Conservation (phyloP, 1,139 yeast genomes). For the Blastobotrys persicus region DNA sequence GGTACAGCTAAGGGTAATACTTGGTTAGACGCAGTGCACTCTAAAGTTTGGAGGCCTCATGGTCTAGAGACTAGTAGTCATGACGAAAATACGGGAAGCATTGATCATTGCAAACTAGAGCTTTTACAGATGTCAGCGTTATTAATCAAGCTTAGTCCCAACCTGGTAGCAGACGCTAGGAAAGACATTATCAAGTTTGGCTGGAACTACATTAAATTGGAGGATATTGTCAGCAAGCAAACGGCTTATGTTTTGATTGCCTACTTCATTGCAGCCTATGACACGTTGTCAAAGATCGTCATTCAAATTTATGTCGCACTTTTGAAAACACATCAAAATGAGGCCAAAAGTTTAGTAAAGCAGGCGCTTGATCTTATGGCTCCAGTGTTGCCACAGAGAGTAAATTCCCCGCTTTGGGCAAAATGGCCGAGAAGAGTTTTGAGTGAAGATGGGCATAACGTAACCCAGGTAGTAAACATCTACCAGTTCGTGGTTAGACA, state of each 20-base stretch:
- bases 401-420: conserved; percentile 75
- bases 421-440: conserved; percentile 93
- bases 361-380: conserved; percentile 89
- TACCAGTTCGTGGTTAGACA: conserved; percentile 89
- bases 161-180: conserved; percentile 57
- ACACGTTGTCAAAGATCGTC: conserved; percentile 84
- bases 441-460: conserved; percentile 83
- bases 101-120: conserved; percentile 75
- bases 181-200: conserved; percentile 90
- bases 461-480: conserved; percentile 80
- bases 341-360: conserved; percentile 76
- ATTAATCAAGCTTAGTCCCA: conserved; percentile 67
- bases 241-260: conserved; percentile 90
- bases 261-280: conserved; percentile 82
- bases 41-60: conserved; percentile 69
- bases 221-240: conserved; percentile 86
- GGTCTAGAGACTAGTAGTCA: conserved; percentile 40
- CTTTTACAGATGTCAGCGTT: conserved; percentile 79
- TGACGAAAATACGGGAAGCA: conserved; percentile 64
- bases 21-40: conserved; percentile 66
- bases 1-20: conserved; percentile 32
- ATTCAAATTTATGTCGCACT: conserved; percentile 91
- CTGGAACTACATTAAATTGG: conserved; percentile 90
- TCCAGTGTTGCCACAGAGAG: conserved; percentile 77
- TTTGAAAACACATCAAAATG: conserved; percentile 79